These are phyloP conservation scores for Arabidopsis lyrata DNA, from an alignment of 441 rosid species.

Conservation along the genomic window DNA sequence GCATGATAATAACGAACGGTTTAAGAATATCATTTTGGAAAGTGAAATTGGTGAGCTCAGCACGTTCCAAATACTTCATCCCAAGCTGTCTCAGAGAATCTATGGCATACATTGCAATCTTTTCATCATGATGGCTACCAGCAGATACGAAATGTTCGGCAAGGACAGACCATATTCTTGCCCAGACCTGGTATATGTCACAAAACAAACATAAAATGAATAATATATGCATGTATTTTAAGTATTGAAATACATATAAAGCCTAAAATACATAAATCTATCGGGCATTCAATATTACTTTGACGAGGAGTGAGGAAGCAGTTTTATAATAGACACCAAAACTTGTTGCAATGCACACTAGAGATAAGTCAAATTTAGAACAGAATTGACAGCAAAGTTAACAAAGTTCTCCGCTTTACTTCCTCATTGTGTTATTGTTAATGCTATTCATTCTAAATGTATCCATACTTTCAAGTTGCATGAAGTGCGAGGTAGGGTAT, in stretches of 20 bases:
- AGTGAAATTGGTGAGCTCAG: slow-evolving; percentile 95
- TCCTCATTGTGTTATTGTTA: slow-evolving; percentile 20
- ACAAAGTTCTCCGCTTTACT: slow-evolving; percentile 19
- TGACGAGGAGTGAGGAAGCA: slow-evolving; percentile 26
- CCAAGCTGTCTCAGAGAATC: slow-evolving; percentile 99
- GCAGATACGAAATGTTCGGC: slow-evolving; percentile 99
- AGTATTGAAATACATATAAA: not conserved
- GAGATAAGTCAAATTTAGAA: slow-evolving; percentile 10
- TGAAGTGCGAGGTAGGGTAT: slow-evolving; percentile 15
- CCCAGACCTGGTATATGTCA: slow-evolving; percentile 89
- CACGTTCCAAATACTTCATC: slow-evolving; percentile 97
- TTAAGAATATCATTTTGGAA: slow-evolving; percentile 99
- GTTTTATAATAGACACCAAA: slow-evolving; percentile 14
- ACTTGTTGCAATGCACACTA: slow-evolving; percentile 26
- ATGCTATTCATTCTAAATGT: slow-evolving; percentile 26
- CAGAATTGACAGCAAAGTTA: slow-evolving; percentile 10
- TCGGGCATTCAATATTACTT: slow-evolving; percentile 14
- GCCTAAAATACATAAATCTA: slow-evolving; percentile 17
- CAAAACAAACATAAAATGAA: slow-evolving; percentile 29
- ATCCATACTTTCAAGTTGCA: slow-evolving; percentile 33
- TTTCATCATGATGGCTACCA: slow-evolving; percentile 97
- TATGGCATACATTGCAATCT: slow-evolving; percentile 99
- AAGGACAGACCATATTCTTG: slow-evolving; percentile 97
- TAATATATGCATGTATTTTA: slow-evolving; percentile 1
- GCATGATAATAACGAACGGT: slow-evolving; percentile 96